Percentiles rank a stretch among this genome's conserved stretches.
phyloP scores from a whole-genome alignment of 371 early-diverging fungal species.

The Amoeboaphelidium protococcarum region DNA sequence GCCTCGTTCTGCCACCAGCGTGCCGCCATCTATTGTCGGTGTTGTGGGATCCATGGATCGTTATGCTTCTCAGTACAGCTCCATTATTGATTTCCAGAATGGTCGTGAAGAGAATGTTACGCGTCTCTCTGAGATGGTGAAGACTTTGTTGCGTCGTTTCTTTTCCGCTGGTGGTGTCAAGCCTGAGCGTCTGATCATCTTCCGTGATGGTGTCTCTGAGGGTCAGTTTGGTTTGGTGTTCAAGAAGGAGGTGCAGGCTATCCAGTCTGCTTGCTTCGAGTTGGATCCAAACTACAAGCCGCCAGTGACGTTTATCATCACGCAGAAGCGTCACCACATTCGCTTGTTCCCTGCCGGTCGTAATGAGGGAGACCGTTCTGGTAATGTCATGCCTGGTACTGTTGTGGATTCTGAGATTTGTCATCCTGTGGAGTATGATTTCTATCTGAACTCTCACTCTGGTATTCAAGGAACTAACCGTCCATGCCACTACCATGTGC shows the following conservation, averaged over 20 bases:
- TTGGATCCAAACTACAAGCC: not conserved
- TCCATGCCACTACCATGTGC: conserved; percentile 7
- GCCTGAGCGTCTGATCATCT: not conserved
- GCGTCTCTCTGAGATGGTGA: not conserved
- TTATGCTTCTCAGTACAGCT: not conserved
- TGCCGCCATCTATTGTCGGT: not conserved
- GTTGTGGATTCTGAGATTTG: conserved; percentile 7
- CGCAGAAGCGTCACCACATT: not conserved
- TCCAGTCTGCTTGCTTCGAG: not conserved
- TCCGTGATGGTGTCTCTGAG: not conserved
- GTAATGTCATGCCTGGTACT: conserved; percentile 11
- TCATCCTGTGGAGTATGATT: conserved; percentile 6
- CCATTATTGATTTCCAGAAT: not conserved
- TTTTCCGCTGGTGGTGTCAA: not conserved
- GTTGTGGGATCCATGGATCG: not conserved
- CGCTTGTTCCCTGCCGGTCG: not conserved
- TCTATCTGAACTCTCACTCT: conserved; percentile 9
- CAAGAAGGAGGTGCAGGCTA: not conserved
- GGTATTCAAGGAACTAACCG: conserved; percentile 11
- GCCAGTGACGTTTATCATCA: not conserved
- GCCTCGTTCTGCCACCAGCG: not conserved
- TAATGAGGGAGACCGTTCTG: not conserved
- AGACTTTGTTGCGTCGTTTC: not conserved
- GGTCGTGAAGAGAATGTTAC: not conserved
- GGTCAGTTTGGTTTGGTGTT: not conserved